Percentiles rank a stretch among this genome's conserved stretches.
These are phyloP conservation scores for Gracilaria domingensis DNA, from an alignment of 23 red algal genomes.

Conservation along the genomic window DNA sequence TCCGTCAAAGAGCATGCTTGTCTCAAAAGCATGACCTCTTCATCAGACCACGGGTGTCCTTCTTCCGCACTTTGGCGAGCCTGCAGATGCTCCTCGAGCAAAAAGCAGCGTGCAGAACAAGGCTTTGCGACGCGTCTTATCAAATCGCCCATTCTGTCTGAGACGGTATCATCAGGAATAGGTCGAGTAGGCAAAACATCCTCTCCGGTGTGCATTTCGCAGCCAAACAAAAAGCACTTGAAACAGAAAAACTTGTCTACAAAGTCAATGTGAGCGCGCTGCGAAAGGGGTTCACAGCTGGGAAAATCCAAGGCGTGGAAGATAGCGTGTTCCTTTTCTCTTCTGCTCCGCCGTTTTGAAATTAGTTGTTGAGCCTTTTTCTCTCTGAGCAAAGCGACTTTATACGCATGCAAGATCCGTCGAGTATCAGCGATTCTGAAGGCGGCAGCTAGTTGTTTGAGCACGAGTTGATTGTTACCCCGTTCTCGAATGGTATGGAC, in stretches of 20 bases:
- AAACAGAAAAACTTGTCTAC: slow-evolving; percentile 59
- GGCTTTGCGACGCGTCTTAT: background rate
- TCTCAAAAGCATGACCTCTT: slow-evolving; percentile 51
- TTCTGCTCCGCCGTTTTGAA: background rate
- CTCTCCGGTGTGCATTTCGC: slow-evolving; percentile 44
- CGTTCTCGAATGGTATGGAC: slow-evolving; percentile 10
- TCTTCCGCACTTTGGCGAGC: slow-evolving; percentile 8
- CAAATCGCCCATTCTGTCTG: slow-evolving; percentile 16
- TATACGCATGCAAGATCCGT: slow-evolving; percentile 19
- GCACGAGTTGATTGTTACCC: slow-evolving; percentile 2
- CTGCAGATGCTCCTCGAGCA: slow-evolving; percentile 16
- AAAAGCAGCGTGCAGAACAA: slow-evolving; percentile 53
- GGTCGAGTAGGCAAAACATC: slow-evolving; percentile 37
- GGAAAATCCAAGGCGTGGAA: background rate
- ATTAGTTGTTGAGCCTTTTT: background rate
- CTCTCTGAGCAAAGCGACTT: slow-evolving; percentile 13
- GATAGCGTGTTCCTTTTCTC: slow-evolving; percentile 16
- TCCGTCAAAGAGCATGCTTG: slow-evolving; percentile 21
- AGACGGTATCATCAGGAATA: slow-evolving; percentile 54
- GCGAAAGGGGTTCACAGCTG: background rate
- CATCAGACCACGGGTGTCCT: slow-evolving; percentile 42
- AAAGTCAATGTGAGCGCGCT: background rate
- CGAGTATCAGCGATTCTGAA: slow-evolving; percentile 30
- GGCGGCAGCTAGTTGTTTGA: background rate
- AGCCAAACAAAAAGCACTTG: slow-evolving; percentile 52